These are phyloP conservation scores for Elsinoe australis DNA, from an alignment of 2,329 filamentous ascomycete species.

Conservation along the genomic window DNA sequence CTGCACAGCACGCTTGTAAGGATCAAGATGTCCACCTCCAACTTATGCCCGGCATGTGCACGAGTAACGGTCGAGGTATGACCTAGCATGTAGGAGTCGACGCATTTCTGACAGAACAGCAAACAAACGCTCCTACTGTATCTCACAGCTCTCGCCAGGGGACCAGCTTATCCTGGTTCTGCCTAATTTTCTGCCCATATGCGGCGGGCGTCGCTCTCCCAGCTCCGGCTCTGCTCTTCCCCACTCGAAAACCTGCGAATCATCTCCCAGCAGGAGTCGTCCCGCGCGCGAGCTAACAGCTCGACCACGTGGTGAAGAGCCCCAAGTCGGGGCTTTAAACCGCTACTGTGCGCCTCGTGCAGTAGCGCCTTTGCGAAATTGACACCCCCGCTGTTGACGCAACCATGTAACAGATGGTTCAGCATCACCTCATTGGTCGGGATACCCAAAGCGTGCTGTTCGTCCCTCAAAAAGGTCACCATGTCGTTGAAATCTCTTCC, in stretches of 20 bases:
- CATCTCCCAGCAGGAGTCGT: constrained; percentile 6
- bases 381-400: constrained; percentile 2
- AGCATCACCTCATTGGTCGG: background rate
- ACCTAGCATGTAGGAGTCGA: no score
- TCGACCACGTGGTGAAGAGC: background rate
- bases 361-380: background rate
- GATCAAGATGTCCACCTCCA: no score
- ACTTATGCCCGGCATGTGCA: no score
- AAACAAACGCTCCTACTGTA: no score
- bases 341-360: background rate
- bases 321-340: background rate
- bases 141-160: no score
- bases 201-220: background rate
- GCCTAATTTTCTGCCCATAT: no score
- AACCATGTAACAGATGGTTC: background rate
- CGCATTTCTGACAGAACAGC: no score
- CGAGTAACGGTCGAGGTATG: no score
- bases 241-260: background rate
- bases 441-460: constrained; percentile 33
- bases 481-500: background rate
- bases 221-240: background rate
- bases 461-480: constrained; percentile 30
- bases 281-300: background rate
- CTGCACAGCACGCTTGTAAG: no score
- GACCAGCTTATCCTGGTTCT: no score